Percentiles rank a stretch among this genome's conserved stretches.
phyloP scores from a whole-genome alignment of 2,329 filamentous ascomycete genomes.

The Metarhizium album region DNA sequence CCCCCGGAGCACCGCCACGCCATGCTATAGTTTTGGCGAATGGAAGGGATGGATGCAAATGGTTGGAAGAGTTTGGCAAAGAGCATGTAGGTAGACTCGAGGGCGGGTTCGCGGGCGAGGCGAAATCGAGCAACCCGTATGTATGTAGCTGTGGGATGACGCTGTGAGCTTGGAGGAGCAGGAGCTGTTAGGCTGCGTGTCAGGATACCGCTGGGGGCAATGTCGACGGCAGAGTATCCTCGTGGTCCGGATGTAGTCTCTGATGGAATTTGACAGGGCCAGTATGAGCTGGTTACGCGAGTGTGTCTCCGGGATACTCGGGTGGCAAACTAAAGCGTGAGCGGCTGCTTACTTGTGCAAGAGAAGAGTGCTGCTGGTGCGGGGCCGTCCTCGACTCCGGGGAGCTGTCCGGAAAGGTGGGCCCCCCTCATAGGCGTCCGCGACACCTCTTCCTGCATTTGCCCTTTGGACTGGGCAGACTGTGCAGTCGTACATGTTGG shows the following conservation, averaged over 20 bases:
- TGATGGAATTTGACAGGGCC: background rate
- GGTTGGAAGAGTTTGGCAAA: background rate
- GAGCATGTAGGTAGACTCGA: background rate
- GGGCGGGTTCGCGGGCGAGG: background rate
- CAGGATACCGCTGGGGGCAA: no score
- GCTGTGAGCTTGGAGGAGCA: no score
- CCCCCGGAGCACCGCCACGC: slow-evolving; percentile 78
- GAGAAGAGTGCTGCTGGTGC: slow-evolving; percentile 15
- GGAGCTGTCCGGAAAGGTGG: no score
- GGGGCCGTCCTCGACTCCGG: slow-evolving; percentile 10
- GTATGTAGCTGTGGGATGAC: no score
- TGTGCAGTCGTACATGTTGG: no score
- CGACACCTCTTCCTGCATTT: no score
- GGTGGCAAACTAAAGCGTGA: background rate
- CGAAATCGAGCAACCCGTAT: background rate
- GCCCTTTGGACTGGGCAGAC: no score
- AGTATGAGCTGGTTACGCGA: background rate
- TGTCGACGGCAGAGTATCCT: no score
- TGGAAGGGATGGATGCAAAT: background rate
- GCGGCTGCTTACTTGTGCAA: no score
- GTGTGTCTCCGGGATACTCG: background rate
- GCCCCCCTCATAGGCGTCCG: no score
- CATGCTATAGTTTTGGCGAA: slow-evolving; percentile 42
- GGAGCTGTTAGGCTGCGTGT: no score
- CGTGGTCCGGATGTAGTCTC: no score